Evolutionary conservation across 2,329 filamentous ascomycete species (phyloP).

Genomic region (Fusarium secorum): DNA sequence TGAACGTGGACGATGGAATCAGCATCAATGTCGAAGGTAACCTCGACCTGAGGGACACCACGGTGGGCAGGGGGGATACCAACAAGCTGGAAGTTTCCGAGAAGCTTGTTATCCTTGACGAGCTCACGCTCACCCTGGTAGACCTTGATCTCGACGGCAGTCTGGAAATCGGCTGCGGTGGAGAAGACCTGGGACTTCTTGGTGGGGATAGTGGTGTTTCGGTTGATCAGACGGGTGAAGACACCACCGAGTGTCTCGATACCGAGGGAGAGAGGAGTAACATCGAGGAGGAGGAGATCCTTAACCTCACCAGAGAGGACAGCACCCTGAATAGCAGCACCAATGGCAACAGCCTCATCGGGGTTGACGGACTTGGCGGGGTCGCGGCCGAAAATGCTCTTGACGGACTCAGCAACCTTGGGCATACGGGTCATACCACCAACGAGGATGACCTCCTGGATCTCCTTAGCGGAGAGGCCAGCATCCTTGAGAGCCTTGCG

Average conservation of each 20-base stretch:
- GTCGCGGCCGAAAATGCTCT: conserved; percentile 95
- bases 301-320: conserved; percentile 97
- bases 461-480: conserved; percentile 87
- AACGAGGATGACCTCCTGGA: conserved; percentile 97
- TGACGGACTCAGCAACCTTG: conserved; percentile 95
- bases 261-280: conserved; percentile 94
- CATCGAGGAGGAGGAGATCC: conserved; percentile 92
- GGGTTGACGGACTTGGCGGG: conserved; percentile 98
- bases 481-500: conserved; percentile 98
- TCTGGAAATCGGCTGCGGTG: conserved; percentile 97
- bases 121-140: conserved; percentile 99
- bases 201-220: conserved; percentile 98
- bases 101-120: conserved; percentile 96
- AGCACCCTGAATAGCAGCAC: conserved; percentile 96
- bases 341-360: conserved; percentile 96
- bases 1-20: conserved; percentile 98
- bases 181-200: conserved; percentile 99
- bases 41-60: conserved; percentile 95
- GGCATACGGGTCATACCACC: conserved; percentile 99
- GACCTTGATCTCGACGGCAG: conserved; percentile 98
- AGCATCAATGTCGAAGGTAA: conserved; percentile 98
- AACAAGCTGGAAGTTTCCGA: conserved; percentile 99
- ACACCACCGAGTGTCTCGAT: conserved; percentile 98
- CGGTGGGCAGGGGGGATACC: conserved; percentile 96
- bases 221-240: conserved; percentile 97